Evolutionary conservation across 768 basidiomycete species (phyloP), one percentile per base, ranked within the genome.

Genomic region (Phanerochaete sordida): DNA sequence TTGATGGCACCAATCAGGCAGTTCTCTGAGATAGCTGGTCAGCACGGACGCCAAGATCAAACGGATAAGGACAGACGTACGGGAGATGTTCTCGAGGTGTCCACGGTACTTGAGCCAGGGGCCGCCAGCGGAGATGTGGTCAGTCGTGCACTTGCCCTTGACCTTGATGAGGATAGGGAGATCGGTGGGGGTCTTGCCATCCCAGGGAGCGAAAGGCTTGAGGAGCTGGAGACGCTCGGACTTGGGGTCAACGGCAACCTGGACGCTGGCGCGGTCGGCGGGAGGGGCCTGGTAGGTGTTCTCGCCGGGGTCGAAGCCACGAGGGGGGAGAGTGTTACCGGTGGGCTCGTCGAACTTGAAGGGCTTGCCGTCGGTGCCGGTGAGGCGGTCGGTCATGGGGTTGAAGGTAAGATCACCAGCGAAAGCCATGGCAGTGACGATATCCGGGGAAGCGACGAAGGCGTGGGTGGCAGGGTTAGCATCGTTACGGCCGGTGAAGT

Each of bases 61-160:
- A 12, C 27, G 26, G 30, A 3, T 39, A 5, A 12, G 39, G 50
- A 5, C 12, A 15, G 2, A 81, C 86, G 63, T 63, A 91, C 91
- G 92, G 31, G 95, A 97, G 73, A 97, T 98, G 82, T 98, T 98
- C 75, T 97, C 84, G 70, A 98, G 87, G 76, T 98, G 96, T 63
- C 96, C 96, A 81, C 96, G 93, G 83, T 95, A 98, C 79, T 98
- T 98, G 80, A 98, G 85, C 96, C 96, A 98, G 47, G 96, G 96
- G 61, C 96, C 96, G 81, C 95, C 96, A 72, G 95, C 95, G 62
- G 89, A 91, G 75, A 96, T 95, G 76, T 96, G 93, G 74, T 96
- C 94, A 64, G 94, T 95, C 44, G 93, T 99, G 90, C 97, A 99
- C 82, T 99, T 99, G 84, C 96, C 96, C 80, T 87, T 83, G 66